Evolutionary conservation across 495 filamentous ascomycete genomes (phyloP).

Genomic region (Extremus antarcticus): DNA sequence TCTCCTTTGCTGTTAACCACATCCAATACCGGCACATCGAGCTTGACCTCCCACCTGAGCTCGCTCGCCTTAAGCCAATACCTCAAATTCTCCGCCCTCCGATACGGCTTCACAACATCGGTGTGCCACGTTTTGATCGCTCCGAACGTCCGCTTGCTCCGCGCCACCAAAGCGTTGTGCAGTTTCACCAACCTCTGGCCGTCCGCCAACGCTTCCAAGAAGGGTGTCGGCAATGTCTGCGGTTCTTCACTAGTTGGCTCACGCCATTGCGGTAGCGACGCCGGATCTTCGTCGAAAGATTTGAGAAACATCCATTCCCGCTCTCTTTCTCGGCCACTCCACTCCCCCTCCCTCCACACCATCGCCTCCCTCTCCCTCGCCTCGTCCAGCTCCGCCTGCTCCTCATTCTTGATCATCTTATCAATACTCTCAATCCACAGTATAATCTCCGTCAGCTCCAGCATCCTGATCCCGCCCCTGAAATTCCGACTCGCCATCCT

Average conservation of each 20-base stretch:
- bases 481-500: constrained; percentile 83
- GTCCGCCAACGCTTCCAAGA: constrained; percentile 62
- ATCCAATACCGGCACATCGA: constrained; percentile 37
- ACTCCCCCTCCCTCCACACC: constrained; percentile 72
- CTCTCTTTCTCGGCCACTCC: constrained; percentile 64
- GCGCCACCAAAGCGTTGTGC: constrained; percentile 77
- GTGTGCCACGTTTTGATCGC: constrained; percentile 79
- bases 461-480: constrained; percentile 61
- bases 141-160: constrained; percentile 80
- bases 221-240: constrained; percentile 53
- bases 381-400: constrained; percentile 63
- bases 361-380: constrained; percentile 57
- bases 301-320: constrained; percentile 57
- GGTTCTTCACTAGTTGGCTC: constrained; percentile 31
- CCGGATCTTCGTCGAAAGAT: constrained; percentile 58
- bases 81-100: constrained; percentile 81
- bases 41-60: constrained; percentile 79
- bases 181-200: constrained; percentile 72
- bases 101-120: constrained; percentile 88
- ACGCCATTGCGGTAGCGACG: constrained; percentile 55
- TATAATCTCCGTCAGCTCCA: constrained; percentile 61
- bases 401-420: constrained; percentile 61
- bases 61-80: constrained; percentile 96
- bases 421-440: constrained; percentile 69
- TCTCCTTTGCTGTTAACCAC: constrained; percentile 65